Conservation (phyloP, 176 grass and related monocot genomes). For the Alopecurus myosuroides region DNA sequence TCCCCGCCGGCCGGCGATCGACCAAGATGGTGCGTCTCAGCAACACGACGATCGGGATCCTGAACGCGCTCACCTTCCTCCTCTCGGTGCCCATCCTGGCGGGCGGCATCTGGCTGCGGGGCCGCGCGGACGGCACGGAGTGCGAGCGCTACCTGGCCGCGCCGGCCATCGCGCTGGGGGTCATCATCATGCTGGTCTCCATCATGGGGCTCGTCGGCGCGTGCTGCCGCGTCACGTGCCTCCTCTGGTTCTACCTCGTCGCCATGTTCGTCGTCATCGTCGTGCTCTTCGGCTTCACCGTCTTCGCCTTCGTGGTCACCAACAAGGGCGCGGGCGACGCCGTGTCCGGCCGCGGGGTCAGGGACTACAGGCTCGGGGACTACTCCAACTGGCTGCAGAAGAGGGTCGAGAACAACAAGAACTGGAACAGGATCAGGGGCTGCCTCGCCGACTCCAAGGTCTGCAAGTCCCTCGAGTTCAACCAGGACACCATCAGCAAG, state of each 20-base stretch:
- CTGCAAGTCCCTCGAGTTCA: constrained; percentile 45
- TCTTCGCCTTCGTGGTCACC: constrained; percentile 87
- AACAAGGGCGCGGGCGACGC: constrained; percentile 70
- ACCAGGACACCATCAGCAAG: not conserved
- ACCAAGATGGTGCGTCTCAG: constrained; percentile 61
- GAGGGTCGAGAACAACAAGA: constrained; percentile 43
- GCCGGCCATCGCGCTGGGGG: constrained; percentile 51
- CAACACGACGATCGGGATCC: constrained; percentile 82
- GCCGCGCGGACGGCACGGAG: constrained; percentile 53
- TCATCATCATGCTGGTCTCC: constrained; percentile 71
- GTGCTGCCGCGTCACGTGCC: constrained; percentile 72
- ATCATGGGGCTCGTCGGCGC: constrained; percentile 71
- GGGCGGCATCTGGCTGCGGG: constrained; percentile 73
- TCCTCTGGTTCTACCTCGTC: constrained; percentile 88
- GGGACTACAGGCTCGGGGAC: constrained; percentile 88
- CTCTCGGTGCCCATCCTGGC: constrained; percentile 78
- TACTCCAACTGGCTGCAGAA: constrained; percentile 94
- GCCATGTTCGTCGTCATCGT: constrained; percentile 92
- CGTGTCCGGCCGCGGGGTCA: constrained; percentile 50
- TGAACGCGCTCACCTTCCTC: constrained; percentile 73
- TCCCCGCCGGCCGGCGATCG: not conserved
- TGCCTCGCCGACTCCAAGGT: constrained; percentile 74
- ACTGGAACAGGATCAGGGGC: constrained; percentile 65
- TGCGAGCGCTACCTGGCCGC: constrained; percentile 75
- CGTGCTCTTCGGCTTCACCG: constrained; percentile 53